A percentile compares a stretch with the other conserved stretches of the same genome.
phyloP scores from a whole-genome alignment of 768 basidiomycete genomes.

The Terana coerulea region DNA sequence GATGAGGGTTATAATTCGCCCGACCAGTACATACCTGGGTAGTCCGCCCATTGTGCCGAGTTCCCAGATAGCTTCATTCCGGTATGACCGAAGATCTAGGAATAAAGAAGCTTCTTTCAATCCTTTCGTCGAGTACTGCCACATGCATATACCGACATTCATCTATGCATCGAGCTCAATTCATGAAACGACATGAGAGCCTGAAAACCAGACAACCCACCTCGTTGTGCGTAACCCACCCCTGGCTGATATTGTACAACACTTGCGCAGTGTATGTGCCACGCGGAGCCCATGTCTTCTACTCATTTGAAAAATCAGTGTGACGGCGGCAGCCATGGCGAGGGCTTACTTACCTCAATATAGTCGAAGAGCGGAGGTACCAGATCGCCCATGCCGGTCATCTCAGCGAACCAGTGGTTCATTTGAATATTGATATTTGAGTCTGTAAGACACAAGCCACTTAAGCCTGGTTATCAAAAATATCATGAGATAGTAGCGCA shows the following conservation, averaged over 20 bases:
- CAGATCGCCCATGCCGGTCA: constrained; percentile 53
- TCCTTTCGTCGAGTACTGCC: too few relatives aligned
- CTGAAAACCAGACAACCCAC: constrained; percentile 30
- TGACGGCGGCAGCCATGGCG: too few relatives aligned
- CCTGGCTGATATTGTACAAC: constrained; percentile 67
- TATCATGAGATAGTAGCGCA: constrained; percentile 26
- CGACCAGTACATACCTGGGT: constrained; percentile 59
- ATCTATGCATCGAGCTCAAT: too few relatives aligned
- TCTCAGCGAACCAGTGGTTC: constrained; percentile 79
- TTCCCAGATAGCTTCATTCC: constrained; percentile 66
- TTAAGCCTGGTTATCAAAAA: not conserved
- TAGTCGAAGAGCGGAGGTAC: constrained; percentile 61
- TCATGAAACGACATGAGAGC: not conserved
- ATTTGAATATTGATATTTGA: constrained; percentile 80
- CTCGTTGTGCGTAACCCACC: constrained; percentile 79
- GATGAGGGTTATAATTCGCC: too few relatives aligned
- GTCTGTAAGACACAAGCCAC: constrained; percentile 35
- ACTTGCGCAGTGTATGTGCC: constrained; percentile 62
- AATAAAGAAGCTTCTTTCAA: too few relatives aligned
- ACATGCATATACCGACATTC: constrained; percentile 58
- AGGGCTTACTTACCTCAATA: constrained; percentile 46
- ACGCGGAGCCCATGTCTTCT: constrained; percentile 79
- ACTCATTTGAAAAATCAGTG: not conserved
- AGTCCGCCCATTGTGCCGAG: constrained; percentile 66
- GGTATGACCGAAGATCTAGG: constrained; percentile 72